phyloP scores from a whole-genome alignment of 2,329 filamentous ascomycete genomes.

The Geosmithia morbida region DNA sequence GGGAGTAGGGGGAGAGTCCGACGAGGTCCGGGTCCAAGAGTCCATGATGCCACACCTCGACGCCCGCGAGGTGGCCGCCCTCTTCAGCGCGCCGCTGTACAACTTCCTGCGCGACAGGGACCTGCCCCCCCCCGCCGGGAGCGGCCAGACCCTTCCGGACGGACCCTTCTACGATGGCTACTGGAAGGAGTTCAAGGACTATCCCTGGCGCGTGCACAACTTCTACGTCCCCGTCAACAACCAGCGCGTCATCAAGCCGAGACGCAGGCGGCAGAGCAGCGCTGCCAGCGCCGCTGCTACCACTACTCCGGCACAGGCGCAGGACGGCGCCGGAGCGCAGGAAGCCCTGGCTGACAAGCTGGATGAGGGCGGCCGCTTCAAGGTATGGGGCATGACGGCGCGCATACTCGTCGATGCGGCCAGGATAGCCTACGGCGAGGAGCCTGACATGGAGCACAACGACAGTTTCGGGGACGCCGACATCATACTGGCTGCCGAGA shows the following conservation, averaged over 20 bases:
- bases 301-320: not conserved
- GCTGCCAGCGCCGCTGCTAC: not conserved
- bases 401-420: constrained; percentile 81
- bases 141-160: constrained; percentile 19
- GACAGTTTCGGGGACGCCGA: constrained; percentile 35
- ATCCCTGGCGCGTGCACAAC: constrained; percentile 76
- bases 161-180: constrained; percentile 72
- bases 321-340: constrained; percentile 18
- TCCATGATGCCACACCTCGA: constrained; percentile 68
- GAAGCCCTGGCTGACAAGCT: constrained; percentile 25
- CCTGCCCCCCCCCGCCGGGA: constrained; percentile 24
- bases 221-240: constrained; percentile 75
- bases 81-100: constrained; percentile 80
- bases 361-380: constrained; percentile 47
- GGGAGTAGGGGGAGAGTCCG: not conserved
- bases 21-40: constrained; percentile 43
- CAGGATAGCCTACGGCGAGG: constrained; percentile 64
- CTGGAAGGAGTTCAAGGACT: constrained; percentile 69
- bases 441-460: constrained; percentile 71
- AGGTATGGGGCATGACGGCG: constrained; percentile 92
- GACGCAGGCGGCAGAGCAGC: constrained; percentile 4
- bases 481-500: constrained; percentile 30
- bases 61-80: constrained; percentile 81
- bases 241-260: constrained; percentile 51
- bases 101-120: constrained; percentile 59